Evolutionary conservation across 495 filamentous ascomycete genomes (phyloP).

Genomic region (Penicillium angulare): DNA sequence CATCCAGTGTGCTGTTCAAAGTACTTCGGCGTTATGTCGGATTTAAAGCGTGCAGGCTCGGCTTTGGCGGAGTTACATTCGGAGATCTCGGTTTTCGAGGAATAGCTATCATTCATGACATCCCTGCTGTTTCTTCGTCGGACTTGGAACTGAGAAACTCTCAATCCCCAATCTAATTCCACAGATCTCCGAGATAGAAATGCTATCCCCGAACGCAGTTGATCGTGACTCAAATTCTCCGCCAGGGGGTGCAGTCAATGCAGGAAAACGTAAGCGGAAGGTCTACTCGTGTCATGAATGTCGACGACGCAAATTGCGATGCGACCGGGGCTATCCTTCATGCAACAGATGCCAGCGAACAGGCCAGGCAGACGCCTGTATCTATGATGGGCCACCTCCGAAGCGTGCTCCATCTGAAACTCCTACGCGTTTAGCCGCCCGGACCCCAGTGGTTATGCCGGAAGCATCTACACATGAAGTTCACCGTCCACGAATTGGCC

Average conservation of each 20-base stretch:
- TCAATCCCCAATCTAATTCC: not conserved
- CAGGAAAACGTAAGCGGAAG: not conserved
- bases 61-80: not conserved
- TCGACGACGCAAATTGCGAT: slow-evolving; percentile 4
- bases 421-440: not conserved
- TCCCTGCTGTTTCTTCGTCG: too few species aligned
- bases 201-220: slow-evolving; percentile 2
- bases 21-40: not conserved
- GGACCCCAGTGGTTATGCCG: not conserved
- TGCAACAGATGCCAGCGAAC: not conserved
- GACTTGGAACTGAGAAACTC: too few species aligned
- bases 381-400: slow-evolving; percentile 1
- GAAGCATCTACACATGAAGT: not conserved
- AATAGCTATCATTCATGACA: not conserved
- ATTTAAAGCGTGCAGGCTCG: not conserved
- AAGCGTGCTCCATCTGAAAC: not conserved
- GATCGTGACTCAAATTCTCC: not conserved
- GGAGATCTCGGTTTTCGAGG: not conserved
- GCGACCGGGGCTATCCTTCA: not conserved
- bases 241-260: not conserved
- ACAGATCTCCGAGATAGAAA: not conserved
- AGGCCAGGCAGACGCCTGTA: not conserved
- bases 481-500: too few species aligned
- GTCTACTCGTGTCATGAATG: slow-evolving; percentile 1
- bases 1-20: too few species aligned